Evolutionary conservation across 495 filamentous ascomycete genomes (phyloP).

Genomic region (Jackrogersella multiformis): DNA sequence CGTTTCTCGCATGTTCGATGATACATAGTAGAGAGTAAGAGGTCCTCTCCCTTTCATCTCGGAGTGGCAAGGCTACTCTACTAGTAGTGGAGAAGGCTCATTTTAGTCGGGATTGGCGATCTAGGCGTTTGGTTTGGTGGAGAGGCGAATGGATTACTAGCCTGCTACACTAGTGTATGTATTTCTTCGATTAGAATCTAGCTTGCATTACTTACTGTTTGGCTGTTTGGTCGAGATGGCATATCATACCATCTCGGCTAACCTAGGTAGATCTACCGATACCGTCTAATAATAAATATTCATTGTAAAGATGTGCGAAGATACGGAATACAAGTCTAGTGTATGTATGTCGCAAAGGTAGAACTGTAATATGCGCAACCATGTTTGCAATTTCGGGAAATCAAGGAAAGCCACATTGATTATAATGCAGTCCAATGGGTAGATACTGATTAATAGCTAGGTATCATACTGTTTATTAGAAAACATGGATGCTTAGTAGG

Average conservation of each 20-base stretch:
- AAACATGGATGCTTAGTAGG: not conserved
- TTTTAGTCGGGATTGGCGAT: conserved; percentile 22
- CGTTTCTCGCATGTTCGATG: not conserved
- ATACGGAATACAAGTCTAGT: too few species aligned
- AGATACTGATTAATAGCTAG: not conserved
- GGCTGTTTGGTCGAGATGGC: not conserved
- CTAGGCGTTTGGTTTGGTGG: conserved; percentile 19
- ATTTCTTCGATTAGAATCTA: conserved; percentile 7
- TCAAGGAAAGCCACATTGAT: conserved; percentile 26
- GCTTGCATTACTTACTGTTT: not conserved
- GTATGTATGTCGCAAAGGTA: conserved; percentile 21
- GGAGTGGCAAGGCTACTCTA: conserved; percentile 23
- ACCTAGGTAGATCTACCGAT: too few species aligned
- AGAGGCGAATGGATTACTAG: conserved; percentile 16
- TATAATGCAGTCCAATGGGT: conserved; percentile 12
- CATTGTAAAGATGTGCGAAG: not conserved
- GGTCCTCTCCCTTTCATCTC: conserved; percentile 39
- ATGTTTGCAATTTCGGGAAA: conserved; percentile 35
- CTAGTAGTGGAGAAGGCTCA: conserved; percentile 33
- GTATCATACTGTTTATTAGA: too few species aligned
- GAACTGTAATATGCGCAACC: conserved; percentile 6
- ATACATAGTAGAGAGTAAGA: not conserved
- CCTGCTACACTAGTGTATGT: too few species aligned
- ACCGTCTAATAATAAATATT: conserved; percentile 9
- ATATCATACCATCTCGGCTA: conserved; percentile 21